Base-by-base conservation (phyloP, 306 rosid genomes). In the Cicer arietinum region DNA sequence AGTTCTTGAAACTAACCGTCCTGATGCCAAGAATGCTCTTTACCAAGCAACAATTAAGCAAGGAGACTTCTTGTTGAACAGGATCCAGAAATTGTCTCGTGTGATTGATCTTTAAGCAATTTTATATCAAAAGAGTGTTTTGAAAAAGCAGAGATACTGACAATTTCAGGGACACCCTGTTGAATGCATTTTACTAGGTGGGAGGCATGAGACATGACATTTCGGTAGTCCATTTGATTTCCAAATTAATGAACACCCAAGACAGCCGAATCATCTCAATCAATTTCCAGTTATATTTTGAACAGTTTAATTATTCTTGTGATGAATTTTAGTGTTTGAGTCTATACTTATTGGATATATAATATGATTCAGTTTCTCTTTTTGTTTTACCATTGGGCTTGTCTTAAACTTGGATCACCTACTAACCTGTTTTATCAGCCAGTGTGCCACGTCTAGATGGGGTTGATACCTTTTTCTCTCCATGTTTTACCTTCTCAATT, bases 1-100 rank as follows among this genome's bases (percentile, higher is more conserved):
- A 1, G 97, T 95, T 69, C 88, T 95, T 14, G 99, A 95, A 76
- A 92, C 99, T 6, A 90, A 90, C 60, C 93, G 99, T 7, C 99
- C 98, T 0, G 98, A 92, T 84, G 91, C 99, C 5, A 95, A 95
- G 85, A 95, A 90, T 73, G 97, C 97, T 39, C 92, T 95, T 48
- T 95, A 95, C 84, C 99, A 95, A 76, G 92, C 99, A 67, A 95
- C 98, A 16, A 95, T 95, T 78, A 92, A 90, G 88, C 99, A 92
- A 81, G 98, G 99, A n/a, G 99, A 95, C 81, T 92, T 95, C 89
- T 76, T 95, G 11, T 77, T 92, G 77, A 95, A 95, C 80, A 84
- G 98, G 79, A 90, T 95, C 78, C 98, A 95, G 85, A 95, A 95
- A 73, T 74, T 95, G 74, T 95, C 99, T 6, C 96, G 98, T 47